Percentiles rank a stretch among this genome's conserved stretches.
Evolutionary conservation across 352 stramenopile genomes (phyloP).

Genomic region (Hyphochytrium catenoides): DNA sequence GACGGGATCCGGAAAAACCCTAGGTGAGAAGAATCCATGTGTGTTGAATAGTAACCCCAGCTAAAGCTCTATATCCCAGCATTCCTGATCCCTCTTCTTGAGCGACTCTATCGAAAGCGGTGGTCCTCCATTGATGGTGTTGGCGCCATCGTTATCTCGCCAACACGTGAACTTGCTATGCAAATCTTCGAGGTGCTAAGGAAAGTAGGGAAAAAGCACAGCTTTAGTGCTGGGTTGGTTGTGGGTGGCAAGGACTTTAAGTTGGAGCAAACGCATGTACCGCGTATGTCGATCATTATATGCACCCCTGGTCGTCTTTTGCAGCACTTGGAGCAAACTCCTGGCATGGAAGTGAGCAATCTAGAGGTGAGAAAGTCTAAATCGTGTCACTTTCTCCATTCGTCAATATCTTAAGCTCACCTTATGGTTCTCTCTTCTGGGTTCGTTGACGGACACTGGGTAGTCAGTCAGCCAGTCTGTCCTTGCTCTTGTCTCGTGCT

Average conservation of each 20-base stretch:
- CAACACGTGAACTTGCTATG: conserved; percentile 91
- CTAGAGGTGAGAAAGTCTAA: conserved; percentile 70
- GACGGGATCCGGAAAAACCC: conserved; percentile 80
- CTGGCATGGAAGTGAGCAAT: conserved; percentile 78
- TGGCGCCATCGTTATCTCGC: conserved; percentile 86
- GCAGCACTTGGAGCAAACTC: conserved; percentile 97
- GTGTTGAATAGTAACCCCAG: conserved; percentile 1
- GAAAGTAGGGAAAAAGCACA: conserved; percentile 79
- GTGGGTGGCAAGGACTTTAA: conserved; percentile 87
- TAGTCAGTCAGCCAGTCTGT: no score
- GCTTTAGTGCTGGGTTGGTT: conserved; percentile 84
- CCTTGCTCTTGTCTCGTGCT: not conserved
- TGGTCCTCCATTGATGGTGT: conserved; percentile 79
- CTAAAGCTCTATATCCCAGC: conserved; percentile 20
- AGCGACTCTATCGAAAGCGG: conserved; percentile 60
- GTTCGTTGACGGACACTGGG: no score
- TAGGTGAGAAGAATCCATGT: conserved; percentile 12
- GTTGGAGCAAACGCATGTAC: conserved; percentile 81
- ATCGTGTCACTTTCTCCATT: no score
- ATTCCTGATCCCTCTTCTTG: conserved; percentile 62
- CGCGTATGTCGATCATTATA: conserved; percentile 90
- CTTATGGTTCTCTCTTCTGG: no score
- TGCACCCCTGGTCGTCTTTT: conserved; percentile 85
- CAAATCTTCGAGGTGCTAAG: conserved; percentile 98
- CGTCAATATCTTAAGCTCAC: no score